Percentiles rank a stretch among this genome's conserved stretches.
Conservation (phyloP, 768 basidiomycete genomes). For the Mycena galericulata region DNA sequence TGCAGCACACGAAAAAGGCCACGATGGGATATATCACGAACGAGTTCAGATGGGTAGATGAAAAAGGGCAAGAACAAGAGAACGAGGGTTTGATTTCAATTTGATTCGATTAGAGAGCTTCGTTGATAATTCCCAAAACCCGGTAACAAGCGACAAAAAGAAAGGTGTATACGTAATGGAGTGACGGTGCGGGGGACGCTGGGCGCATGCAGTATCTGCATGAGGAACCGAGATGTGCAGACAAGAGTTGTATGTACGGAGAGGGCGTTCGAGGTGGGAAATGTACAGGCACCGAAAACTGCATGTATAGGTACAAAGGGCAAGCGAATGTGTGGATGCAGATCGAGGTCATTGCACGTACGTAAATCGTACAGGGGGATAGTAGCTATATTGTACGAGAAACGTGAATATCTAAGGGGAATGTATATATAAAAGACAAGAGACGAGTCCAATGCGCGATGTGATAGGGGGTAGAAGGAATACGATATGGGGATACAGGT, state of each 20-base stretch:
- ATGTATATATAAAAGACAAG: slow-evolving; percentile 18
- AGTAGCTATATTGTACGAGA: slow-evolving; percentile 33
- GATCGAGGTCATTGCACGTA: slow-evolving; percentile 24
- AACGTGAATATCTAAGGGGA: slow-evolving; percentile 21
- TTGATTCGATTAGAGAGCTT: neutral
- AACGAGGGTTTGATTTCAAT: neutral
- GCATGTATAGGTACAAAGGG: neutral
- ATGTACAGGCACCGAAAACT: neutral
- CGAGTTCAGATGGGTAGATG: neutral
- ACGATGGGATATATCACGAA: too few relatives aligned
- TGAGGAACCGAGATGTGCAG: neutral
- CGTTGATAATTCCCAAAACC: neutral
- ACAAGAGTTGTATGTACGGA: neutral
- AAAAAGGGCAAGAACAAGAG: too few relatives aligned
- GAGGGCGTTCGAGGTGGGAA: too few relatives aligned
- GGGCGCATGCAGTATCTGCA: neutral
- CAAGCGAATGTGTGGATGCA: neutral
- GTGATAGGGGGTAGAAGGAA: neutral
- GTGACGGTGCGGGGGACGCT: neutral
- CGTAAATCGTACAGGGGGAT: slow-evolving; percentile 23
- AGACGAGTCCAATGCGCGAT: slow-evolving; percentile 9
- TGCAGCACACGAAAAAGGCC: too few relatives aligned
- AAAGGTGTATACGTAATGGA: too few relatives aligned
- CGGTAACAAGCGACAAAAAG: slow-evolving; percentile 6
- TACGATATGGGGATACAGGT: neutral